Evolutionary conservation across 2,329 filamentous ascomycete species (phyloP), one percentile per base, ranked within the genome.

Genomic region (Pyrenophora teres): DNA sequence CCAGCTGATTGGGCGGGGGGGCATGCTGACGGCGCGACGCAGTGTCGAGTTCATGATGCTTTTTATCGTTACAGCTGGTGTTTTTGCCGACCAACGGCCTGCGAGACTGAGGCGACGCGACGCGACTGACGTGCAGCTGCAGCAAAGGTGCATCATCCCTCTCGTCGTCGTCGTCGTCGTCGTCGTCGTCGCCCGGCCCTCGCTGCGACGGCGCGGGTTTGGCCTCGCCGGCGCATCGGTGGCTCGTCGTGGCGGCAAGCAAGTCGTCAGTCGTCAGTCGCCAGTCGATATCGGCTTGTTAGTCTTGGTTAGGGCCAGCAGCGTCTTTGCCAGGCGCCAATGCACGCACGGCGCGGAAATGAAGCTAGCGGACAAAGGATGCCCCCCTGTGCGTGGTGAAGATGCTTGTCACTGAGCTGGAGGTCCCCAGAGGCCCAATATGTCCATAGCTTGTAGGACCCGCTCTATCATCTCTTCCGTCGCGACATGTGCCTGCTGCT

Each of bases 341-440:
- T 62, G 60, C 62, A 32, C 47, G 60, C 62, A 32, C 47, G 30
- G 40, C 43, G 52, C 60, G 62, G 61, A 64, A 63, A 64, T 64
- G 59, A 64, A 56, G 40, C 42, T 65, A 64, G 61, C 59, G 59
- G 51, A 57, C 52, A 50, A 51, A 30, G 53, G 59, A 30, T 12
- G 10, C 27, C 27, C 48, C 63, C 63, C 52, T 50, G 62, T 50
- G 35, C 49, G 48, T 52, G 52, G 52, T 49, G 51, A 40, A 56
- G 40, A 40, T 54, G 56, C 61, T 46, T 55, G 52, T 54, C 51
- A 46, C 54, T 15, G 15, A 15, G 15, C 15, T 15, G 15, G 15
- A 15, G 15, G 15, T 60, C 53, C 55, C 49, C 56, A 59, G 59
- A 57, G 46, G 53, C 50, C 33, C 40, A 57, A 50, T 48, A 37